Base-by-base conservation (phyloP, 2,329 filamentous ascomycete species). In the Lomentospora prolificans region DNA sequence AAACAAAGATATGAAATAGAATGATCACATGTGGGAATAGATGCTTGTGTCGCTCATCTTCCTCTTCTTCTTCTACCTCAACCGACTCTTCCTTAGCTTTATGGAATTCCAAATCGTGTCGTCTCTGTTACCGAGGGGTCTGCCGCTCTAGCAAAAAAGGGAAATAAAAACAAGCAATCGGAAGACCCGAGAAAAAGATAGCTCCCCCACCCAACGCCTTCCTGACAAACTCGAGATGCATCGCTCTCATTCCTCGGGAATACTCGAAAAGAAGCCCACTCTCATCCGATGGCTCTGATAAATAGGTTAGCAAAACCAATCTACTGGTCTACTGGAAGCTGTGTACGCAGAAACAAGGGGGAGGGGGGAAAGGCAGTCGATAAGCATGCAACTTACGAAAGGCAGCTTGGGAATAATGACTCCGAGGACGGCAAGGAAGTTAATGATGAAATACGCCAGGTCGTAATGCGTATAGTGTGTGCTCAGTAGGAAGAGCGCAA, bases 401-500 rank as follows among this genome's bases (percentile, higher is more conserved):
- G 94, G 94, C 63, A 99, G 75, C 75, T 99, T 99, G 41, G 94
- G 94, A 68, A 99, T 94, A 58, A 99, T 88, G 56, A 99, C 94
- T 48, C 81, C 90, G 67, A 99, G 75, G 39, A 95, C 89, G 57
- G 94, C 94, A 65, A 96, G 74, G 69, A 95, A 92, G 75, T 99
- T 99, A 75, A 99, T 94, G 64, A 88, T 90, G 68, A 99, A 99
- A 73, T 96, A 97, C 48, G 90, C 88, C 68, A 96, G 72, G 72
- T 96, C 92, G 77, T 97, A 99, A 73, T 97, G 92, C 50, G 94
- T 97, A 74, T 97, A 99, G 73, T 99, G 94, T 24, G 94, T 99
- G 80, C 92, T 97, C 65, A 97, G 78, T 56, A 99, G 80, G 71
- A 99, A 99, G 60, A 99, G 80, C 61, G 91, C 81, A 64, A 99